A percentile compares a stretch with the other conserved stretches of the same genome.
Evolutionary conservation across 495 filamentous ascomycete genomes (phyloP).

Genomic region (Daldinia loculata): DNA sequence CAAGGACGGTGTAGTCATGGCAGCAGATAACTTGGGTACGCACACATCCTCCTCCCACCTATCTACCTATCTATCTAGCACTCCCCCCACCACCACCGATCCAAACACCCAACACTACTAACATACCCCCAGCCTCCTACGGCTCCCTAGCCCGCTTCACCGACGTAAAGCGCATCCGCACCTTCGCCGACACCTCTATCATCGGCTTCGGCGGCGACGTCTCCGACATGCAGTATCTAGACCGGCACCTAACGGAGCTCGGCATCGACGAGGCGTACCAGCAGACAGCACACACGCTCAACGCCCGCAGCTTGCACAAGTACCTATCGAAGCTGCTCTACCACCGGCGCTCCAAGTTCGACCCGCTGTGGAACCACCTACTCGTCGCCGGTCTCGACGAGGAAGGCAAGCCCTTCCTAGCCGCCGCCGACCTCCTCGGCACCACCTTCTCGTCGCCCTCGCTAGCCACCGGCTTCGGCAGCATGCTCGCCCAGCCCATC

Average conservation of each 20-base stretch:
- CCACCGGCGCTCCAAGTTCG: constrained; percentile 90
- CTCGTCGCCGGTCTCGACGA: constrained; percentile 89
- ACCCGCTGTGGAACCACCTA: constrained; percentile 96
- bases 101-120: constrained; percentile 11
- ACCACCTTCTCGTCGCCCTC: constrained; percentile 88
- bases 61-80: constrained; percentile 4
- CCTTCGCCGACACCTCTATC: constrained; percentile 79
- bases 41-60: constrained; percentile 9
- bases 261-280: constrained; percentile 88
- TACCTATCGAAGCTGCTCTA: constrained; percentile 96
- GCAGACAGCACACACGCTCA: constrained; percentile 65
- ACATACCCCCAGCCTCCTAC: constrained; percentile 77
- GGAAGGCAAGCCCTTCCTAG: constrained; percentile 83
- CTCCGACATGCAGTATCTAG: constrained; percentile 97
- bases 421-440: constrained; percentile 88
- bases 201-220: constrained; percentile 94
- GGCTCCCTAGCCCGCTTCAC: constrained; percentile 96
- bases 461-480: constrained; percentile 92
- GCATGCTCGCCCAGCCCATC: constrained; percentile 90
- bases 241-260: constrained; percentile 86
- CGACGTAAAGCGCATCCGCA: constrained; percentile 87
- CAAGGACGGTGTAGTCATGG: constrained; percentile 94
- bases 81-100: background rate
- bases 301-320: constrained; percentile 93
- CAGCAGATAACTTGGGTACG: constrained; percentile 93